Conservation (phyloP, 2,329 filamentous ascomycete species). For the Alternaria novae-zelandiae region DNA sequence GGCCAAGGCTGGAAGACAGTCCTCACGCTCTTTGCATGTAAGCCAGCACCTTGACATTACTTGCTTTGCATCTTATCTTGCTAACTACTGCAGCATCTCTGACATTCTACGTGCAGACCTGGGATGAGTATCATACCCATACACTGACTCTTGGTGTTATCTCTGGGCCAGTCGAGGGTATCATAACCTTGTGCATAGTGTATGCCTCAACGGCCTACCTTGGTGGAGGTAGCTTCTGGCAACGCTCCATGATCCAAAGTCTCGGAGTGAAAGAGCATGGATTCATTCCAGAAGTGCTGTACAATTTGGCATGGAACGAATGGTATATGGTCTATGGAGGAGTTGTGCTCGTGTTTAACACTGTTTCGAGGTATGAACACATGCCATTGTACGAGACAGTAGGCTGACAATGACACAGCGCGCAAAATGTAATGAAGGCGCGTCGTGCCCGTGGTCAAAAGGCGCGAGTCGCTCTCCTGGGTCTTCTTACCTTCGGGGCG, state of each 20-base stretch:
- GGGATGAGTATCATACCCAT: conserved; percentile 99
- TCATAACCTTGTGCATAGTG: conserved; percentile 80
- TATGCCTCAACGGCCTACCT: conserved; percentile 84
- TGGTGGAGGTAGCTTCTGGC: conserved; percentile 93
- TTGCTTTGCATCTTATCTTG: background rate
- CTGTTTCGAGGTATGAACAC: conserved; percentile 65
- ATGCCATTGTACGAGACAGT: background rate
- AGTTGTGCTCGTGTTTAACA: conserved; percentile 84
- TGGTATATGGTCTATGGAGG: conserved; percentile 91
- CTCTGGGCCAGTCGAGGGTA: conserved; percentile 93
- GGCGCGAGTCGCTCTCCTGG: conserved; percentile 76
- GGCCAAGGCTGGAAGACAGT: conserved; percentile 92
- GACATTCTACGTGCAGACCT: conserved; percentile 99
- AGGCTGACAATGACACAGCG: conserved; percentile 53
- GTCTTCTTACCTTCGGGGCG: conserved; percentile 79
- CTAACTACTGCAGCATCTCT: conserved; percentile 66
- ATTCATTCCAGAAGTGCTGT: conserved; percentile 73
- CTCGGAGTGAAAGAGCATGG: conserved; percentile 69
- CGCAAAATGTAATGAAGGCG: conserved; percentile 82
- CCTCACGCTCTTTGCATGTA: conserved; percentile 80
- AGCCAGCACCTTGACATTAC: conserved; percentile 6
- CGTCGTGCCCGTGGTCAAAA: conserved; percentile 76
- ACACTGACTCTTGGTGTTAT: conserved; percentile 90
- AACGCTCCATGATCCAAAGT: conserved; percentile 76
- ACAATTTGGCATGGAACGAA: conserved; percentile 84